phyloP scores from a whole-genome alignment of 371 early-diverging fungal genomes.

The Syncephalastrum sp. region DNA sequence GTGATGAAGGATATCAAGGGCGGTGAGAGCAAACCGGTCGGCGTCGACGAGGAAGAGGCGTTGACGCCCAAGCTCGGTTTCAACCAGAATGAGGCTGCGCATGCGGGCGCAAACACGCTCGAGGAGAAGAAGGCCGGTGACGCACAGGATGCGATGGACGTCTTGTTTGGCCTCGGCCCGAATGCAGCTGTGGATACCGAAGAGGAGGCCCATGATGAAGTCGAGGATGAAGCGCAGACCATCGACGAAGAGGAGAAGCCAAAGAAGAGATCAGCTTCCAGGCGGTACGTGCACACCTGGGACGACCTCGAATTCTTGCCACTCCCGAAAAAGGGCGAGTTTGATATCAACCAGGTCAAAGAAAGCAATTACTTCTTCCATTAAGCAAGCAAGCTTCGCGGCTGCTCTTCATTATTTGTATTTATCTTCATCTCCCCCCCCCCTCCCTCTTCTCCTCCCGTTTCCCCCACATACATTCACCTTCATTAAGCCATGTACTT shows the following conservation, averaged over 20 bases:
- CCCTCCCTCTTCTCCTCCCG: neutral
- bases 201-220: slow-evolving; percentile 10
- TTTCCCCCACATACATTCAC: too few species aligned
- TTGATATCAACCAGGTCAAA: slow-evolving; percentile 79
- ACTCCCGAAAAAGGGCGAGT: slow-evolving; percentile 81
- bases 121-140: slow-evolving; percentile 24
- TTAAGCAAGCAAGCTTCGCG: slow-evolving; percentile 23
- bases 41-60: slow-evolving; percentile 11
- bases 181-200: slow-evolving; percentile 11
- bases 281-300: slow-evolving; percentile 58
- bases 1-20: slow-evolving; percentile 39
- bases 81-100: neutral
- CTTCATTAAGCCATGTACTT: too few species aligned
- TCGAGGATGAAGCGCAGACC: slow-evolving; percentile 12
- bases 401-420: neutral
- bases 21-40: slow-evolving; percentile 8
- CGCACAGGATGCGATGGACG: slow-evolving; percentile 30
- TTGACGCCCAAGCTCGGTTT: neutral
- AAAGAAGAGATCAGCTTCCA: slow-evolving; percentile 9
- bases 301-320: slow-evolving; percentile 70
- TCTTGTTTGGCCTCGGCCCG: slow-evolving; percentile 28
- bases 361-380: slow-evolving; percentile 92
- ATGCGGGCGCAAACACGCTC: slow-evolving; percentile 15
- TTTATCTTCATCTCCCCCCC: neutral
- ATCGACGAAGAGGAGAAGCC: slow-evolving; percentile 19